Evolutionary conservation across 2,329 filamentous ascomycete genomes (phyloP).

Genomic region (Drechslerella dactyloides): DNA sequence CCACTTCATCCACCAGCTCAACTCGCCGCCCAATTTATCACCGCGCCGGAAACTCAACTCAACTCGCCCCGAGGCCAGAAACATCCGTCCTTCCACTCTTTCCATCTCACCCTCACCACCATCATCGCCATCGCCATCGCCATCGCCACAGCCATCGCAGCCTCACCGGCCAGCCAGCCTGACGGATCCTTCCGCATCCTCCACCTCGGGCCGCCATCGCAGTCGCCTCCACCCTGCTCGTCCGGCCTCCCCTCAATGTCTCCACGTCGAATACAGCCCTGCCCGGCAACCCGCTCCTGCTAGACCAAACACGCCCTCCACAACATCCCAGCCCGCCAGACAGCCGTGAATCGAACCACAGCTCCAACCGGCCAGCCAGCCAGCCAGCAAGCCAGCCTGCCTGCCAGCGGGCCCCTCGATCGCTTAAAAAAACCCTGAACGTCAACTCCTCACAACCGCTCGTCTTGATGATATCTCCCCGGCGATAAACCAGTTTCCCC

Average conservation of each 20-base stretch:
- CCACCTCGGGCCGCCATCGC: too few relatives aligned
- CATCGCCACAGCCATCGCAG: not conserved
- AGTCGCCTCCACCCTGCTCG: not conserved
- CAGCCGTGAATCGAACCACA: not conserved
- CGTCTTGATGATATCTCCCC: slow-evolving; percentile 30
- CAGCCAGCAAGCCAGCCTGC: not conserved
- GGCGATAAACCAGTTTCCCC: slow-evolving; percentile 34
- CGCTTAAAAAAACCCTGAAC: slow-evolving; percentile 50
- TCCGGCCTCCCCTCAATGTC: slow-evolving; percentile 34
- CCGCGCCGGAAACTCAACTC: not conserved
- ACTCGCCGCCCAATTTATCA: slow-evolving; percentile 1
- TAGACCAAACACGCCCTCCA: slow-evolving; percentile 20
- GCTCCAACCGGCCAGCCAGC: slow-evolving; percentile 13
- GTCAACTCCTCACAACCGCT: slow-evolving; percentile 48
- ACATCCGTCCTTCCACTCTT: not conserved
- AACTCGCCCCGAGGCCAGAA: not conserved
- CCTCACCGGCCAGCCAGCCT: too few relatives aligned
- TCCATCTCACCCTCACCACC: not conserved
- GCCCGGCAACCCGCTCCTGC: slow-evolving; percentile 29
- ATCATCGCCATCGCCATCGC: slow-evolving; percentile 5
- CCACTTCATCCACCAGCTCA: not conserved
- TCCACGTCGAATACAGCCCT: slow-evolving; percentile 40
- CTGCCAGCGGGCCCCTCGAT: slow-evolving; percentile 23
- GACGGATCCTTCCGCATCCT: not conserved
- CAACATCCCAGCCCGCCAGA: too few relatives aligned